Evolutionary conservation across 495 filamentous ascomycete genomes (phyloP), one percentile per base, ranked within the genome.

Genomic region (Aspergillus saccharolyticus): DNA sequence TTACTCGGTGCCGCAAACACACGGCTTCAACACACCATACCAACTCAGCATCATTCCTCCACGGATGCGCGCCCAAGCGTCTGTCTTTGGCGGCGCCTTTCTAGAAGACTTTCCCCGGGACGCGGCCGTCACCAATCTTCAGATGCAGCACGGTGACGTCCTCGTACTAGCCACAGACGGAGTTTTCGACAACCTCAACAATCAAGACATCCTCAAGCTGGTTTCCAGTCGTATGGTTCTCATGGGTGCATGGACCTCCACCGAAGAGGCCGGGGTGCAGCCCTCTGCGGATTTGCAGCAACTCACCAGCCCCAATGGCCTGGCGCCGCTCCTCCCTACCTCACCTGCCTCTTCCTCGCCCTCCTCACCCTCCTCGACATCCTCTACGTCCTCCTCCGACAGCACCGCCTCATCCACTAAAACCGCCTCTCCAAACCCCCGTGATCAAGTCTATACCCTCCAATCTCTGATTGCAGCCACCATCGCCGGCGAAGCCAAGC

Each of bases 1-100:
- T 44, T 84, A 83, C 67, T 94, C 91, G 4, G 80, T 85, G 39
- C 87, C 90, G 20, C 94, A 98, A 70, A 97, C 90, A 0, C 95
- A 98, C 69, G 90, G 88, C 20, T 98, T 98, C 78, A 98, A 98
- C 72, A 97, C 93, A 0, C 94, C 94, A 2, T 97, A 87, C 71
- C 94, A 98, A 72, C 83, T 98, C 18, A 91, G 90, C 59, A 84
- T 96, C 57, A 86, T 96, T 42, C 93, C 94, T 6, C 81, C 86
- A 9, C 83, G 81, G 61, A 85, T 96, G 75, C 80, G 89, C 45
- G 78, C 80, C 6, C 88, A 92, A 63, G 84, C 88, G 16, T 82
- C 81, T 19, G 78, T 87, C 43, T 97, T 95, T 63, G 93, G 91
- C 15, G 90, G 91, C n/a, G 77, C 77, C 1, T 87, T 85, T 57